phyloP scores from a whole-genome alignment of 2,329 filamentous ascomycete genomes.

The Hypomyces perniciosus region DNA sequence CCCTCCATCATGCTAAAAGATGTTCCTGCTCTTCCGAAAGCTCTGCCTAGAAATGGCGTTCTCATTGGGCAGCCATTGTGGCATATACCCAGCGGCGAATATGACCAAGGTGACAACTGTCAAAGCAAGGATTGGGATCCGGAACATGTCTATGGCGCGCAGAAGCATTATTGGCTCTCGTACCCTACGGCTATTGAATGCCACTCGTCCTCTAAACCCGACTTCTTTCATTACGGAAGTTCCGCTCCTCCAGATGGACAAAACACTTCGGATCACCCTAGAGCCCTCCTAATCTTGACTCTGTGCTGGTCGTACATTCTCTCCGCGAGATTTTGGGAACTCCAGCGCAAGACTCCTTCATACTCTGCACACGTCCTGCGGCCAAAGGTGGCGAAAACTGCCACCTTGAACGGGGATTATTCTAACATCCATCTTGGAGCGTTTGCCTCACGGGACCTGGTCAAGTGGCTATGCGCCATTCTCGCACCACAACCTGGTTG shows the following conservation, averaged over 20 bases:
- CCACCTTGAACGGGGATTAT: background rate
- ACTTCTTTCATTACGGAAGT: background rate
- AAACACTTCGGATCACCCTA: no score
- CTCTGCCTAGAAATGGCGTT: background rate
- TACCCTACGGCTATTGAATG: background rate
- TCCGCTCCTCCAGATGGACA: background rate
- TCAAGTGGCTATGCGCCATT: background rate
- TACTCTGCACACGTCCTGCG: background rate
- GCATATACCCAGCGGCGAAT: background rate
- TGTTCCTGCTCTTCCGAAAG: conserved; percentile 4
- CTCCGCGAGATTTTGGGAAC: conserved; percentile 3
- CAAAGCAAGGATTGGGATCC: background rate
- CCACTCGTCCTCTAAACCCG: background rate
- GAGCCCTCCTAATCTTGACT: background rate
- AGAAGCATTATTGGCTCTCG: background rate
- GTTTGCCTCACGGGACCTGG: background rate
- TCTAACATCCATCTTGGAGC: background rate
- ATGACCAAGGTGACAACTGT: background rate
- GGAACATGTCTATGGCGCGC: background rate
- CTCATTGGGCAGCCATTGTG: background rate
- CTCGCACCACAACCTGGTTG: background rate
- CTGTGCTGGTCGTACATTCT: conserved; percentile 9
- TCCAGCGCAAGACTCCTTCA: conserved; percentile 1
- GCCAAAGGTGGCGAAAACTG: background rate
- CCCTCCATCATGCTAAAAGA: conserved; percentile 11